Evolutionary conservation across 2,329 filamentous ascomycete genomes (phyloP), one percentile per base, ranked within the genome.

Genomic region (Chaetomiaceae sp.): DNA sequence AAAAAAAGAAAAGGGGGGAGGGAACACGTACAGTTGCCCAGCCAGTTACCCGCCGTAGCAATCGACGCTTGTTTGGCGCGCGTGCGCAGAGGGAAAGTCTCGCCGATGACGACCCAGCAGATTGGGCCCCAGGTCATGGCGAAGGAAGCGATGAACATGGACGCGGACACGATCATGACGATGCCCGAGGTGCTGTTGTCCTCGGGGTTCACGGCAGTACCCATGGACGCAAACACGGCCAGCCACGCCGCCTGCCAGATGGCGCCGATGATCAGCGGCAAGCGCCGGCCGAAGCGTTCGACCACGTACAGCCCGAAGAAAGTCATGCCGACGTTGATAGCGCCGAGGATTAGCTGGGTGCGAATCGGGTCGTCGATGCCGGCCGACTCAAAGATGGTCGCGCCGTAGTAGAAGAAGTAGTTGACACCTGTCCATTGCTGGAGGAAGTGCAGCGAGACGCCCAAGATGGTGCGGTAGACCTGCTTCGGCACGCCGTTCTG

Each of bases 131-230:
- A 89, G 2, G 84, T 87, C 40, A 63, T 67, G 23, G 86, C 86
- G 60, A 88, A 90, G 1, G 80, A 84, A 44, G 82, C 79, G 51
- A 90, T 89, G 69, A 89, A 90, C 73, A 89, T 80, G 68, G 82
- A 87, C 2, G 85, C 82, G 49, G 85, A 81, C 9, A 86, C 81
- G 59, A 90, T 87, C 78, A 89, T 84, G 55, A 84, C 77, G 5
- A 82, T 80, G 10, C 85, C 85, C 11, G 81, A 75, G 0, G 71
- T 66, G 9, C 68, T 66, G 59, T 72, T 77, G 32, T 66, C 64
- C 5, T 68, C 67, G 0, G 75, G 77, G 41, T 74, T 62, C 37
- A 69, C 61, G 8, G 67, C 68, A 27, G 65, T 67, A 36, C 82
- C 79, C 29, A 86, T 73, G 0, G 75, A 73, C 27, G 80, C 84